A percentile compares a stretch with the other conserved stretches of the same genome.
Evolutionary conservation across 805 yeast genomes (phyloP).

Genomic region (Teunomyces stri): DNA sequence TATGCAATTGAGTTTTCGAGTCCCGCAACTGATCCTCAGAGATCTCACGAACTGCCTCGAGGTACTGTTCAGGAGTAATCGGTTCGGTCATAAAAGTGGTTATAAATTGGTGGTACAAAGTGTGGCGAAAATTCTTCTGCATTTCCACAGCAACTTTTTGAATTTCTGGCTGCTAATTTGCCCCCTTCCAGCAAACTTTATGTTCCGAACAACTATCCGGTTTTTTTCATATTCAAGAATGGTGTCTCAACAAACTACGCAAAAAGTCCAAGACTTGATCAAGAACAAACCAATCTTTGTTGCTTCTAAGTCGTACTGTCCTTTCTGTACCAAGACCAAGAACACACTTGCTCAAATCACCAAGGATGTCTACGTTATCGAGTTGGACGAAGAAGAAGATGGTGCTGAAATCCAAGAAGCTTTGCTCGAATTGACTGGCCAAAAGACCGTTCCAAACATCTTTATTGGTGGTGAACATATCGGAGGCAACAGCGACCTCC

Average conservation of each 20-base stretch:
- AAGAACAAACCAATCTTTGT: conserved; percentile 66
- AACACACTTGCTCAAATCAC: conserved; percentile 38
- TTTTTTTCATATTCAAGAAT: conserved; percentile 32
- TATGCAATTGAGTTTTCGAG: not conserved
- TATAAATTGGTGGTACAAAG: no score
- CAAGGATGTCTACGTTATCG: conserved; percentile 51
- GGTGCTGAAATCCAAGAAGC: conserved; percentile 84
- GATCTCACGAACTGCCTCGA: not conserved
- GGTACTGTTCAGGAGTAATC: not conserved
- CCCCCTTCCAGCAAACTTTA: not conserved
- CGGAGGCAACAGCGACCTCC: conserved; percentile 93
- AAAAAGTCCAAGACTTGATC: conserved; percentile 63
- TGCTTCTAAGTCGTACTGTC: conserved; percentile 66
- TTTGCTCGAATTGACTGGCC: conserved; percentile 74
- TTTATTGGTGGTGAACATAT: conserved; percentile 89
- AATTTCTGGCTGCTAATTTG: not conserved
- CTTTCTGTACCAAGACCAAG: conserved; percentile 44
- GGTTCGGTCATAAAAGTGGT: not conserved
- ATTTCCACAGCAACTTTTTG: no score
- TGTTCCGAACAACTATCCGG: conserved; percentile 1
- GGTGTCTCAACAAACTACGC: conserved; percentile 58
- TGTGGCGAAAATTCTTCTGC: no score
- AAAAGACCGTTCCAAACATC: conserved; percentile 90
- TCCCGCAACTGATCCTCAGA: not conserved
- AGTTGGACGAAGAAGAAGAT: conserved; percentile 57